Evolutionary conservation across 805 yeast species (phyloP), one percentile per base, ranked within the genome.

Genomic region (Yamadazyma laniorum): DNA sequence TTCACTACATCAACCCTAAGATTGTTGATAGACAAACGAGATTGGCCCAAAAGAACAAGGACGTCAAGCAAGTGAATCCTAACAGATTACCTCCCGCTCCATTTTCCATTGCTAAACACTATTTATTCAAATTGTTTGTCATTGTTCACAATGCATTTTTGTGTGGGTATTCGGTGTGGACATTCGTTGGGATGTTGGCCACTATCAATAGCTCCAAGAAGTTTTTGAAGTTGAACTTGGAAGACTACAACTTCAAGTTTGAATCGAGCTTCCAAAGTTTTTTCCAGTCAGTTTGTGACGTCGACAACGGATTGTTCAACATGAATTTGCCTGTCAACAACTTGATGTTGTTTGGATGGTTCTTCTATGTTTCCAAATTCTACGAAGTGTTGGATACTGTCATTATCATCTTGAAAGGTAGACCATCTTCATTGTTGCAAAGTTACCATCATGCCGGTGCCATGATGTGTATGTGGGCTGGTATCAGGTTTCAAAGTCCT

Each of bases 401-500:
- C 25, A 77, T 82, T 48, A 82, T 82, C 40, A 64, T 82, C 38
- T 64, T 80, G 42, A 82, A 82, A 58, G 89, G 89, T 29, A 70
- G 72, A 55, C 82, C 79, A 12, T 75, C 84, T 11, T 75, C 82
- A 5, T 62, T 82, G 40, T 66, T 82, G 52, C 89, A 82, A 59
- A 77, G 84, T 40, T 82, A 82, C 61, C 89, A 82, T 56, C 89
- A 82, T 57, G 75, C 88, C 4, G 89, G 89, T 18, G 89, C 89
- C 34, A 82, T 82, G 79, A 64, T 82, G 60, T 80, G 85, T 43
- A 82, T 82, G 89, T 82, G 88, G 88, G 75, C 85, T 6, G 89
- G 89, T 2, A 75, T 80, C 39, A 65, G 88, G 40, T 82, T 65
- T 59, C 75, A 74, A 35, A 74, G 85, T 11, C 85, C 88, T 4